Percentiles rank a stretch among this genome's conserved stretches.
Conservation (phyloP, 768 basidiomycete species). For the Trametes elegans region DNA sequence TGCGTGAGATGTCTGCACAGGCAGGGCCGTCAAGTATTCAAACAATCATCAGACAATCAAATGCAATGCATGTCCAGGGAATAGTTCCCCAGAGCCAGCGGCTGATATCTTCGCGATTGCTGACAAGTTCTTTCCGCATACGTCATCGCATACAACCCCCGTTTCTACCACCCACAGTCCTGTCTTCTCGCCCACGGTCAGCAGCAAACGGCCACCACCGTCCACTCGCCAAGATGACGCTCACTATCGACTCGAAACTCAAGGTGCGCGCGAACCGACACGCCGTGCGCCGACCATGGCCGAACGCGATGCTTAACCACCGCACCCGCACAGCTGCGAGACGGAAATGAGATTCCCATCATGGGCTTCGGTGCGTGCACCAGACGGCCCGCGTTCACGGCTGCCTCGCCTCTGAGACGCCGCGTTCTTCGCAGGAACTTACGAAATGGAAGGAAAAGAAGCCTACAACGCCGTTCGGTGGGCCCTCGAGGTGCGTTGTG, state of each 20-base stretch:
- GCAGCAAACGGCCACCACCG: neutral
- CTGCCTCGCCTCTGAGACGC: neutral
- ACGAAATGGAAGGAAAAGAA: slow-evolving; percentile 58
- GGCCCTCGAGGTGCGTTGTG: slow-evolving; percentile 54
- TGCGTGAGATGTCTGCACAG: too few species aligned
- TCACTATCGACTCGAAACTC: slow-evolving; percentile 26
- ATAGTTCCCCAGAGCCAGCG: neutral
- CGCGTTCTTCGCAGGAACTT: slow-evolving; percentile 42
- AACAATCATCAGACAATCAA: neutral
- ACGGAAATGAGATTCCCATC: slow-evolving; percentile 54
- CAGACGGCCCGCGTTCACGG: neutral
- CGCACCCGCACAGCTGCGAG: slow-evolving; percentile 35
- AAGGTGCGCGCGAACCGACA: slow-evolving; percentile 18
- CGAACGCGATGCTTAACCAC: neutral
- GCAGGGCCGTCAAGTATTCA: too few species aligned
- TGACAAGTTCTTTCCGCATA: neutral
- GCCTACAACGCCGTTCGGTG: slow-evolving; percentile 55
- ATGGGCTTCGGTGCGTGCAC: slow-evolving; percentile 51
- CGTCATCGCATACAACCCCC: neutral
- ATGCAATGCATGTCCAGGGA: neutral
- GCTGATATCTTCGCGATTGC: slow-evolving; percentile 3
- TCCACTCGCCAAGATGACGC: neutral
- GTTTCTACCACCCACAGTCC: neutral
- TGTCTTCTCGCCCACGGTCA: neutral
- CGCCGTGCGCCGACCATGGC: neutral